These are phyloP conservation scores for Furcasterigmium sp. DNA, from an alignment of 2,329 filamentous ascomycete species.

Conservation along the genomic window DNA sequence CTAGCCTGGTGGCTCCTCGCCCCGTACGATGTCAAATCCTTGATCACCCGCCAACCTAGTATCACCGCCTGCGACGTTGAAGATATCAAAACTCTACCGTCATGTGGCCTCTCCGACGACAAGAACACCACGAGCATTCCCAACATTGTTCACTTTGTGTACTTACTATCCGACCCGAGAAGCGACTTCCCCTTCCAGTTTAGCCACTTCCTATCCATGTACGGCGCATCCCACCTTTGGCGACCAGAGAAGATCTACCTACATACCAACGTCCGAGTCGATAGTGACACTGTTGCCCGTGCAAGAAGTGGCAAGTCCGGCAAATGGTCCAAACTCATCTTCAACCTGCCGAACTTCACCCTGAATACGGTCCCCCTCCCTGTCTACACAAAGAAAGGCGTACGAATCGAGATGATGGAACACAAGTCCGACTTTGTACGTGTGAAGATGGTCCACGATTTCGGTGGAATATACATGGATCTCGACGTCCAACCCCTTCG, in stretches of 20 bases:
- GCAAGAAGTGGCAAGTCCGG: slow-evolving; percentile 8
- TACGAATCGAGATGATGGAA: slow-evolving; percentile 8
- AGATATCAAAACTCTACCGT: too few relatives aligned
- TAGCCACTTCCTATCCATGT: slow-evolving; percentile 17
- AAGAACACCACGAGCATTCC: slow-evolving; percentile 17
- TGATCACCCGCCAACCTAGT: too few relatives aligned
- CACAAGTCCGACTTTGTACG: slow-evolving; percentile 17
- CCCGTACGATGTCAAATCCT: too few relatives aligned
- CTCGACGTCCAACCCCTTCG: slow-evolving; percentile 11
- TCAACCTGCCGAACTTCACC: slow-evolving; percentile 13
- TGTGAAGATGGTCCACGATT: slow-evolving; percentile 12
- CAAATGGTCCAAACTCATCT: slow-evolving; percentile 16
- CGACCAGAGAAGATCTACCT: slow-evolving; percentile 16
- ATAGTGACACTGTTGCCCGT: slow-evolving; percentile 4
- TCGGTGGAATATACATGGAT: slow-evolving; percentile 16
- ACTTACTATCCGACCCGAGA: slow-evolving; percentile 13
- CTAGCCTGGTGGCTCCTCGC: too few relatives aligned
- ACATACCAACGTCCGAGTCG: slow-evolving; percentile 17
- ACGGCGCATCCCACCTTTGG: slow-evolving; percentile 13
- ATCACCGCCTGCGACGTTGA: too few relatives aligned
- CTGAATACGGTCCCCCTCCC: slow-evolving; percentile 10
- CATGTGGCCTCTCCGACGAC: too few relatives aligned
- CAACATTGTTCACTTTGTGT: slow-evolving; percentile 18
- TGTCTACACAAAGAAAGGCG: slow-evolving; percentile 9
- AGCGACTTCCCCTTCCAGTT: slow-evolving; percentile 17